Evolutionary conservation across 176 grass and related monocot genomes (phyloP), one percentile per base, ranked within the genome.

Genomic region (Phoenix dactylifera): DNA sequence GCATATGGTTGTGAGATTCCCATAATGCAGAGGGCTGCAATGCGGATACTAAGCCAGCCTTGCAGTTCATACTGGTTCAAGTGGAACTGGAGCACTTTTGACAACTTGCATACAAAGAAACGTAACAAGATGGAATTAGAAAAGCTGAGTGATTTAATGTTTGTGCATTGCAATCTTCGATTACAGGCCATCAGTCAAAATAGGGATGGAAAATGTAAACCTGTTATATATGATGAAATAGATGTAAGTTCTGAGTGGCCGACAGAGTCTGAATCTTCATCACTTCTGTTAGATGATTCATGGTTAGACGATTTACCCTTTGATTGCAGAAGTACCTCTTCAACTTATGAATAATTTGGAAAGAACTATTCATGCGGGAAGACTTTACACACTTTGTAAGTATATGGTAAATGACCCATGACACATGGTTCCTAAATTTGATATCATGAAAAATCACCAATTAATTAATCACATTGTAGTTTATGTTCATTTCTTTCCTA

Each of bases 1-100:
- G 56, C 56, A 51, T 71, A 71, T 59, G 68, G 68, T 71, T 71
- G 60, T 71, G 68, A 71, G 25, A 18, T 71, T 71, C 68, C 68
- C 15, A 39, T 60, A 1, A 59, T 71, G 44, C 68, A 51, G 56
- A 71, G 56, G 44, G 68, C 68, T 18, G 68, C 68, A 18, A n/a
- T 71, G 68, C 55, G 68, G 14, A 71, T 71, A 59, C 56, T 71
- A 50, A 71, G 68, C 24, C 68, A 71, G 44, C 68, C 68, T 51
- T 71, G 68, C 14, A 71, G 68, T 71, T 71, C 68, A 7, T 71
- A 60, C 22, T 50, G 68, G 55, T 71, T 60, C 44, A 71, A 71
- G 50, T 71, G 68, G 68, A 71, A 71, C 20, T 71, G 68, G 68
- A 28, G 35, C 20, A 51, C 68, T 3, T 71, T 71, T 28, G 68